These are phyloP conservation scores for Elsinoe perseae DNA, from an alignment of 2,329 filamentous ascomycete species.

Conservation along the genomic window DNA sequence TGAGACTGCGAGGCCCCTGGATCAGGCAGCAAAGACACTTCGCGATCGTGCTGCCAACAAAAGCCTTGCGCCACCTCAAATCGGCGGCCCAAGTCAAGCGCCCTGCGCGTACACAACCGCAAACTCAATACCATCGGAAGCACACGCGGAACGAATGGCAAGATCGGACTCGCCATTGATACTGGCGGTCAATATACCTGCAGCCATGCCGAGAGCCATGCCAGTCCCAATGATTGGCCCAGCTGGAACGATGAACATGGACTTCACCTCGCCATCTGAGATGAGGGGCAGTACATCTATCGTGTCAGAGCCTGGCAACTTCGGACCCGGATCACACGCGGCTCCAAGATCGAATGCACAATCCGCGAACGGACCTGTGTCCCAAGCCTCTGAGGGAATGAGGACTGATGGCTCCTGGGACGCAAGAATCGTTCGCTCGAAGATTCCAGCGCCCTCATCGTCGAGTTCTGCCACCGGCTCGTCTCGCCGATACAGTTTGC, in stretches of 20 bases:
- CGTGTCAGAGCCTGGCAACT: neutral
- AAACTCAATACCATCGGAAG: neutral
- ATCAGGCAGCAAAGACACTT: neutral
- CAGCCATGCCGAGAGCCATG: neutral
- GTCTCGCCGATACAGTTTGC: neutral
- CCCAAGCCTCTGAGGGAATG: neutral
- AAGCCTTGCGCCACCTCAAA: neutral
- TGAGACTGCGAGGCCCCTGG: neutral
- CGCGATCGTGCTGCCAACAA: slow-evolving; percentile 10
- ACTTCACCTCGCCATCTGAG: neutral
- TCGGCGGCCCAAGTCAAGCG: neutral
- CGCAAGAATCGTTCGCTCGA: neutral
- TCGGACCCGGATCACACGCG: neutral
- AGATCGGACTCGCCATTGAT: neutral
- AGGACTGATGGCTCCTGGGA: slow-evolving; percentile 3
- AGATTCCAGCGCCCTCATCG: neutral
- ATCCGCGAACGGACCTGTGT: neutral
- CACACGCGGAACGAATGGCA: neutral
- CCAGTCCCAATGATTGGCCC: slow-evolving; percentile 10
- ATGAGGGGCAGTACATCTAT: neutral
- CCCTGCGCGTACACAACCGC: neutral
- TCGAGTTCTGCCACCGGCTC: neutral
- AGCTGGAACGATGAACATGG: neutral
- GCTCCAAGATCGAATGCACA: neutral
- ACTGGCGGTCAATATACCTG: neutral